Evolutionary conservation across 73 alveolate species (phyloP).

Genomic region (Paramecium pentaurelia): DNA sequence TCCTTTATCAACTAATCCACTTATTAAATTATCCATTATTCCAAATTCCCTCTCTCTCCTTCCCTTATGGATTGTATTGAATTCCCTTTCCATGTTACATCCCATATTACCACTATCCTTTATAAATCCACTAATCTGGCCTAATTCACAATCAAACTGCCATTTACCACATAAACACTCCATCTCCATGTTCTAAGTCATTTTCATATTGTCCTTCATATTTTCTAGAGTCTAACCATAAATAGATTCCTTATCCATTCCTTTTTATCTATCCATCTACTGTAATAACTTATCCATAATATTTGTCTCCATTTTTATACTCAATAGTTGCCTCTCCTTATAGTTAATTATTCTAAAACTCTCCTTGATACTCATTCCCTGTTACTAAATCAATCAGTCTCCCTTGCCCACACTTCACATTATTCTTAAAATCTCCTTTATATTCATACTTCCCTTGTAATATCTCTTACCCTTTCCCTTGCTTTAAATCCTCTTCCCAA

Average conservation of each 20-base stretch:
- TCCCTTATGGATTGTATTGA: constrained; percentile 45
- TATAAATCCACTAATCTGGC: constrained; percentile 60
- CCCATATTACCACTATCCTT: constrained; percentile 49
- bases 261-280: constrained; percentile 46
- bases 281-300: constrained; percentile 41
- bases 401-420: constrained; percentile 54
- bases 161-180: constrained; percentile 57
- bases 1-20: constrained; percentile 15
- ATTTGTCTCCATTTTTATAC: constrained; percentile 53
- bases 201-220: constrained; percentile 59
- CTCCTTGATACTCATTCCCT: constrained; percentile 62
- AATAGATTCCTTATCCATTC: constrained; percentile 49
- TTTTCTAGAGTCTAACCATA: constrained; percentile 52
- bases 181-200: constrained; percentile 54
- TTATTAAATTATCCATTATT: constrained; percentile 23
- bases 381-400: background rate
- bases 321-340: constrained; percentile 42
- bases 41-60: constrained; percentile 60
- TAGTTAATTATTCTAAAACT: constrained; percentile 44
- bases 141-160: background rate
- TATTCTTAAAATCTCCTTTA: constrained; percentile 57
- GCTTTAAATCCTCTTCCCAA: constrained; percentile 63
- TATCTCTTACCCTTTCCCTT: constrained; percentile 55
- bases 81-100: constrained; percentile 53
- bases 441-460: constrained; percentile 17